Evolutionary conservation across 2,329 filamentous ascomycete species (phyloP).

Genomic region (Orbilia brochopaga): DNA sequence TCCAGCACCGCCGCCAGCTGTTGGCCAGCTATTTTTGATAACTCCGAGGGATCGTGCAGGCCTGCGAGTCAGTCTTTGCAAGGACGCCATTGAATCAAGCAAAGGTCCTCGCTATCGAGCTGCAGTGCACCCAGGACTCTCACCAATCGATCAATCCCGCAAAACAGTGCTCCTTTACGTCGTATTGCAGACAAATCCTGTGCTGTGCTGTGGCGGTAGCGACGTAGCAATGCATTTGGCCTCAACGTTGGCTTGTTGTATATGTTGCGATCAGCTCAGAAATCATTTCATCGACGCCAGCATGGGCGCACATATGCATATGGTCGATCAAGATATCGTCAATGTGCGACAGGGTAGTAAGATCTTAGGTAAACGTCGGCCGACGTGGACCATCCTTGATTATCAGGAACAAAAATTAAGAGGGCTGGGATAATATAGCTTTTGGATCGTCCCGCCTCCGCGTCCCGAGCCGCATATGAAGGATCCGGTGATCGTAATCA

Average conservation of each 20-base stretch:
- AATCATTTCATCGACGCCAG: too few relatives aligned
- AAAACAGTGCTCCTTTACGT: constrained; percentile 1
- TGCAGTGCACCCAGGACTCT: neutral
- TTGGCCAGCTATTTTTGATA: constrained; percentile 23
- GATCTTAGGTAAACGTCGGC: constrained; percentile 21
- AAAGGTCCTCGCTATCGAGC: neutral
- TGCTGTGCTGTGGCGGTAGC: too few relatives aligned
- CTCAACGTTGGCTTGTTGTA: too few relatives aligned
- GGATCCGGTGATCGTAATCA: neutral
- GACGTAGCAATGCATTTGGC: too few relatives aligned
- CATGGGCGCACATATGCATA: constrained; percentile 11
- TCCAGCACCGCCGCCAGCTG: neutral
- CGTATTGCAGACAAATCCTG: constrained; percentile 17
- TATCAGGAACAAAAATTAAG: constrained; percentile 39
- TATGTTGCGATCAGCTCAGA: too few relatives aligned
- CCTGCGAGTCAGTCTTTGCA: constrained; percentile 26
- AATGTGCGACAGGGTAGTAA: constrained; percentile 20
- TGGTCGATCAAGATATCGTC: neutral
- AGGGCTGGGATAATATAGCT: constrained; percentile 15
- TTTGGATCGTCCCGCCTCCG: constrained; percentile 15
- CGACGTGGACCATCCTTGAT: constrained; percentile 29
- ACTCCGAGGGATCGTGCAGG: constrained; percentile 37
- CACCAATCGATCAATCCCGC: neutral
- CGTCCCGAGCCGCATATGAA: constrained; percentile 14
- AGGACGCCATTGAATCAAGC: neutral